A percentile compares a stretch with the other conserved stretches of the same genome.
Conservation (phyloP, 768 basidiomycete species). For the Serendipita sp. region DNA sequence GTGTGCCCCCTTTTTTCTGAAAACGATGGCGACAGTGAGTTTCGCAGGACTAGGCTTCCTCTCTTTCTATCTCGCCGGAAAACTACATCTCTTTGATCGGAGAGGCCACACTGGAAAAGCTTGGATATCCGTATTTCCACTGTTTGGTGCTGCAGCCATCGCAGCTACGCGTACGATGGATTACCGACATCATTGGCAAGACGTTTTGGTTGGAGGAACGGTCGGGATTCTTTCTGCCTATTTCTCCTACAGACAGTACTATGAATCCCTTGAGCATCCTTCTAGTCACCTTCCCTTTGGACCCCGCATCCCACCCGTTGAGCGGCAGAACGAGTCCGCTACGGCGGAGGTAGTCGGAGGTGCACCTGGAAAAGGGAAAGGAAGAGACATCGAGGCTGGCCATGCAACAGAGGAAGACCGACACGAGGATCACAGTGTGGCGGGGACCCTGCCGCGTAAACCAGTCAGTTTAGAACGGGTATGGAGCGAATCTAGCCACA, state of each 20-base stretch:
- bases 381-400: not conserved
- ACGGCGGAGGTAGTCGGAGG: not conserved
- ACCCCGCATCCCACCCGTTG: constrained; percentile 19
- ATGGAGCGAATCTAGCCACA: not conserved
- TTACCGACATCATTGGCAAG: constrained; percentile 65
- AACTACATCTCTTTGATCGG: constrained; percentile 76
- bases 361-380: not conserved
- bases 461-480: not conserved
- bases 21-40: constrained; percentile 36
- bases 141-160: constrained; percentile 41
- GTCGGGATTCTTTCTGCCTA: constrained; percentile 57
- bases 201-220: constrained; percentile 63
- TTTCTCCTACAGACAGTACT: constrained; percentile 73
- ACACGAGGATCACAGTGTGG: not conserved
- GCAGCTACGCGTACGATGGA: constrained; percentile 23
- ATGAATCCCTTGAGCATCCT: constrained; percentile 48
- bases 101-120: constrained; percentile 49
- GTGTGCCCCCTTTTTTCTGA: not conserved
- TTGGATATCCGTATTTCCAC: constrained; percentile 46
- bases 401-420: not conserved
- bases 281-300: constrained; percentile 53
- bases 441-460: not conserved
- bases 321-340: not conserved
- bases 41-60: constrained; percentile 89
- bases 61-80: constrained; percentile 76